Base-by-base conservation (phyloP, 2,329 filamentous ascomycete genomes). In the Nakataea oryzae region DNA sequence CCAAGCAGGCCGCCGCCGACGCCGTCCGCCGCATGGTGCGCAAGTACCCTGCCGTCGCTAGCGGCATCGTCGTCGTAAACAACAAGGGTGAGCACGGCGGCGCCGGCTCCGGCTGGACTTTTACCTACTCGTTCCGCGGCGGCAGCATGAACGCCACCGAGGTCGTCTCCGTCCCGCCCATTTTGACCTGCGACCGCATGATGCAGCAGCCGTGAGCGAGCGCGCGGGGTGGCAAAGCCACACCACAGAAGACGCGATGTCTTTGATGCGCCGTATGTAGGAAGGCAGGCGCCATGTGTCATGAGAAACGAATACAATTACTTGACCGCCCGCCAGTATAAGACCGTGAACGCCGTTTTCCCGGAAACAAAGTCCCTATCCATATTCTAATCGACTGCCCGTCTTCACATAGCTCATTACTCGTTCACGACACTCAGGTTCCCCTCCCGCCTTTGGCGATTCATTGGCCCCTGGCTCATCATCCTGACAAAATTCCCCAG, bases 21-120 rank as follows among this genome's bases (percentile, higher is more conserved):
- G 79, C 76, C 0, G 79, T 84, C 0, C 62, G 67, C 1, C 72
- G 81, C 21, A 83, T 84, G 78, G 57, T 81, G 13, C 67, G 70
- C 14, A 78, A 75, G 67, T 81, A 78, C 58, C 80, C 81, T 0
- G 69, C 70, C 1, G 68, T 82, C 1, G 70, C 73, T 29, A 79
- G 76, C 59, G 81, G 81, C 0, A 69, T 84, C 3, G 79, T 84
- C 0, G 81, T 84, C 7, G 76, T 82, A 8, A 72, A 81, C 65
- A 76, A 68, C 29, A 68, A 75, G 59, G 81, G 81, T 0, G 71
- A 76, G 55, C 79, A 84, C 56, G 81, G 75, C 0, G 81, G 71
- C 1, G 81, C 81, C 0, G 81, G 72, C 0, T 81, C 79, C 1
- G 80, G 80, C 0, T 84, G 81, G 81, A 78, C 74, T 0, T 84